Evolutionary conservation across 2,329 filamentous ascomycete genomes (phyloP), one percentile per base, ranked within the genome.

Genomic region (Cladophialophora bantiana): DNA sequence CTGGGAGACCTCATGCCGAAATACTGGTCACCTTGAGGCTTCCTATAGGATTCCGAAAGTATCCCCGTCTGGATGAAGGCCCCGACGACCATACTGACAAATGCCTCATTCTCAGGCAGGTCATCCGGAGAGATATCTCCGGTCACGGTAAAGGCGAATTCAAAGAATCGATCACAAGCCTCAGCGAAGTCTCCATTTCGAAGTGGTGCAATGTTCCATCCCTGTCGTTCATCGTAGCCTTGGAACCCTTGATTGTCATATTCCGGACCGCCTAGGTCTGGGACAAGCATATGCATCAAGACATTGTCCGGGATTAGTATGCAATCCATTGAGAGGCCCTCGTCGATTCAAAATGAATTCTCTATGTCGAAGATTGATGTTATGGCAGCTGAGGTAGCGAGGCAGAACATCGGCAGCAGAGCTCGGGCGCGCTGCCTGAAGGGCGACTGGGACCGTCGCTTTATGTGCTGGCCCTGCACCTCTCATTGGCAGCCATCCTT

Each of bases 181-280:
- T 13, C 48, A n/a, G 9, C 7, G 1, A 52, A 1, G 18, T n/a
- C 18, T 2, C 54, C 54, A 4, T 57, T 36, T 20, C 54, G 54
- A 7, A 57, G 32, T 1, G 54, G 32, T 4, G n/a, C 15, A 12
- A 57, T 20, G 32, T 57, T 57, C 54, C 54, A 57, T 18, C 54
- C 54, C 34, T 57, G 54, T 20, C 54, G 54, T n/a, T 57, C 2
- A 26, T 57, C 54, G 31, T 32, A 57, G 4, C 54, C 54, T 10
- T 32, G 26, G 18, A 57, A 57, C 13, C 54, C 54, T 32, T 18
- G 13, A n/a, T 57, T 18, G 32, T 57, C 54, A n/a, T 13, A 36
- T 18, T 57, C 54, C 7, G 54, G 54, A 9, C 48, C 48, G 2
- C 15, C 48, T 10, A 52, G 48, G 48, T 52, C 48, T 4, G 48